Evolutionary conservation across 1,139 yeast genomes (phyloP), one percentile per base, ranked within the genome.

Genomic region (Candida tunisiensis): DNA sequence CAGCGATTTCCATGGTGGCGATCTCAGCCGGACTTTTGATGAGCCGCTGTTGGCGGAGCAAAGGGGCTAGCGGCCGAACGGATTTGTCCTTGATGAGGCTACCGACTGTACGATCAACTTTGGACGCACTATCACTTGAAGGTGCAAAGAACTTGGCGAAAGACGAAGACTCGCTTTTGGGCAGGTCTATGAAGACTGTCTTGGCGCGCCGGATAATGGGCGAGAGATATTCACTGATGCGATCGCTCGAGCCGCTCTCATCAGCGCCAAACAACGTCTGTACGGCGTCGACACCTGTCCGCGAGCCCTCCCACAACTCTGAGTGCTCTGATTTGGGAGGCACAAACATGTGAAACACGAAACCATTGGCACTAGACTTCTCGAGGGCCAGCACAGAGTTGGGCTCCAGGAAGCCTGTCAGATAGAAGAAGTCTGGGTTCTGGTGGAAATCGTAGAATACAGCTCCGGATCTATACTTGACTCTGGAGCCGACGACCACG

Each of bases 401-500:
- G 2, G 98, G 95, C 47, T 88, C 98, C 34, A 79, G 62, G 78
- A 94, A 85, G 6, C 96, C 96, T 1, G 93, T 74, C 36, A 88
- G 50, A 48, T 88, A 88, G 49, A 55, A 83, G 19, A 91, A 58
- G 47, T 88, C 85, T 31, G 80, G 91, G 42, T 83, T 77, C 51
- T 88, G 99, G 43, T 85, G 92, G 46, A 91, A 91, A 28, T 75
- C 78, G 45, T 83, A 71, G 42, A 88, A 88, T 1, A 88, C 98
- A 8, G 88, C 69, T 1, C 93, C 93, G 0, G 94, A 73, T 9
- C 93, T 80, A 50, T 60, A 80, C 45, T 80, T 75, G 6, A 74
- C 60, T 21, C 65, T 60, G 41, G 69, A 67, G 0, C 96, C 93
- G 2, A 77, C 69, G 3, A 85, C 49, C 21, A 88, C 68, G 1